A percentile compares a stretch with the other conserved stretches of the same genome.
These are phyloP conservation scores for Claviceps capensis DNA, from an alignment of 2,329 filamentous ascomycete species.

Conservation along the genomic window DNA sequence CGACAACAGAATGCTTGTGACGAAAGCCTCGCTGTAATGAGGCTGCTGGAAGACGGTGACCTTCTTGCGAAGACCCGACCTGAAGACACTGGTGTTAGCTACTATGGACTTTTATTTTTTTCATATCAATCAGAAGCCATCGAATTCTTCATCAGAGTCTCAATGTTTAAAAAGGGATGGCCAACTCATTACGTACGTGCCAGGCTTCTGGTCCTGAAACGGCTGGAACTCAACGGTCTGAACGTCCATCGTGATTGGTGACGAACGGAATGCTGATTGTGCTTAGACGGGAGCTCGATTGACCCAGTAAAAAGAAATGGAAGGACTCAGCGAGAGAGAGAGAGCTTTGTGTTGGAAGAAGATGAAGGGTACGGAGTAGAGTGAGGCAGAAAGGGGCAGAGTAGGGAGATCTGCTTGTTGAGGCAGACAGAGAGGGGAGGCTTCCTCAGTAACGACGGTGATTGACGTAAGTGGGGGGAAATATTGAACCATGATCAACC, in stretches of 20 bases:
- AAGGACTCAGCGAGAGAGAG: neutral
- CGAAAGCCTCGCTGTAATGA: conserved; percentile 92
- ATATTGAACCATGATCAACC: neutral
- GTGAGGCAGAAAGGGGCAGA: too few relatives aligned
- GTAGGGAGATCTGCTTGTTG: too few relatives aligned
- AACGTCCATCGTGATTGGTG: conserved; percentile 43
- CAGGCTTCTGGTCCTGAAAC: conserved; percentile 94
- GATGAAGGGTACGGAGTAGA: too few relatives aligned
- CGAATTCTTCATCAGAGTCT: neutral
- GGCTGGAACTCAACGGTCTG: conserved; percentile 72
- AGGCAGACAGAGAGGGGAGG: neutral
- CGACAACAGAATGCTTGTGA: conserved; percentile 85
- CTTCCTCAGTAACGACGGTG: neutral
- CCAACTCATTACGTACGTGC: conserved; percentile 61
- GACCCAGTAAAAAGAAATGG: neutral
- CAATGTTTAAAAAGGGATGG: too few relatives aligned
- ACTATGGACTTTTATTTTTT: neutral
- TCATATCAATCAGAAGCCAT: neutral
- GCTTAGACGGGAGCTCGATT: neutral
- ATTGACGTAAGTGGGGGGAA: neutral
- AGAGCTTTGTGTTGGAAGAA: neutral
- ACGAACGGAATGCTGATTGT: neutral
- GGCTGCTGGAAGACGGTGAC: conserved; percentile 93
- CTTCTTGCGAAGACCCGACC: conserved; percentile 97
- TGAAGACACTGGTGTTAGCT: conserved; percentile 23